A percentile compares a stretch with the other conserved stretches of the same genome.
Evolutionary conservation across 1,139 yeast species (phyloP).

Genomic region (Candida sp.): DNA sequence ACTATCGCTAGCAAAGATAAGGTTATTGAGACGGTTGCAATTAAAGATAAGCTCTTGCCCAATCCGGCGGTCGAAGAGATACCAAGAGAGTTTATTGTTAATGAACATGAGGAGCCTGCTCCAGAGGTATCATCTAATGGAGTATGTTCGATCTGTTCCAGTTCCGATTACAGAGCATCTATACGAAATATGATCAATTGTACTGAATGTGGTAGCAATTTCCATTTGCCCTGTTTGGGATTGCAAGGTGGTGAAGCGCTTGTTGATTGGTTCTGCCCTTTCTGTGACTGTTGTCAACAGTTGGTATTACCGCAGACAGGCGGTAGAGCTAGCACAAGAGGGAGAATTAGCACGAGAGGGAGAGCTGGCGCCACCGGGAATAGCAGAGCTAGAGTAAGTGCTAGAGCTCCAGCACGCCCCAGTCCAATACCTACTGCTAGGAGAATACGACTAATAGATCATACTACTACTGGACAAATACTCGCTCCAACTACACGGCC

Average conservation of each 20-base stretch:
- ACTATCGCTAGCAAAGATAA: constrained; percentile 13
- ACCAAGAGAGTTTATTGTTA: constrained; percentile 31
- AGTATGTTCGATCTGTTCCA: constrained; percentile 35
- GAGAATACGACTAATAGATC: not conserved
- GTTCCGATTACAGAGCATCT: constrained; percentile 26
- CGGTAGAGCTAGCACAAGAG: not conserved
- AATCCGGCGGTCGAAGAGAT: constrained; percentile 39
- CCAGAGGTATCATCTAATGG: constrained; percentile 6
- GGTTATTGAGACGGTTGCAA: constrained; percentile 11
- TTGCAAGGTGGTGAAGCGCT: constrained; percentile 9
- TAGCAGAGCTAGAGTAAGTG: constrained; percentile 3
- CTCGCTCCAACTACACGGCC: constrained; percentile 5
- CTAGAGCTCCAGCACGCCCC: constrained; percentile 2
- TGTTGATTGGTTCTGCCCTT: constrained; percentile 39
- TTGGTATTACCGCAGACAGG: constrained; percentile 9
- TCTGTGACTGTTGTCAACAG: constrained; percentile 40
- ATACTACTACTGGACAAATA: not conserved
- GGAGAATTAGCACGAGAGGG: not conserved
- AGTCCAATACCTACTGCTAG: not conserved
- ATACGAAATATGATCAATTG: constrained; percentile 25
- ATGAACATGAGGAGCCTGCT: not conserved
- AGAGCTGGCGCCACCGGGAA: not conserved
- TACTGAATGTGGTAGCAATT: constrained; percentile 28
- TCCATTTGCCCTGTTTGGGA: constrained; percentile 34
- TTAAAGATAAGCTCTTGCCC: constrained; percentile 30